phyloP scores from a whole-genome alignment of 1,284 basidiomycete species.

The Afroboletus lepidellus region DNA sequence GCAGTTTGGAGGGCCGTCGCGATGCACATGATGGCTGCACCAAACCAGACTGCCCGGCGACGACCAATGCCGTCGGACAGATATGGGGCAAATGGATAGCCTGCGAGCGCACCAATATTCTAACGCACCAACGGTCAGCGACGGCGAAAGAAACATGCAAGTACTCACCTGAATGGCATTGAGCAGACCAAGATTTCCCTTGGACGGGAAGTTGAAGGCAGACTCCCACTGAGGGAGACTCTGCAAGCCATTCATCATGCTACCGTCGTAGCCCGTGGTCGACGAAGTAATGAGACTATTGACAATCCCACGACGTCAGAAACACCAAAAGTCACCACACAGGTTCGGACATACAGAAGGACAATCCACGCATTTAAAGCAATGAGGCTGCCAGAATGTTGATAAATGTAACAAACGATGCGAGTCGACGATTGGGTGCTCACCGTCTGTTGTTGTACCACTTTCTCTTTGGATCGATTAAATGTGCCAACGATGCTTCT shows the following conservation, averaged over 20 bases:
- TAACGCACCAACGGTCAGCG: conserved; percentile 26
- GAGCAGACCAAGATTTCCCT: conserved; percentile 62
- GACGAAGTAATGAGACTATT: conserved; percentile 69
- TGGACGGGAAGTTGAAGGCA: conserved; percentile 56
- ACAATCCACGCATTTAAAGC: conserved; percentile 66
- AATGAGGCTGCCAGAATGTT: conserved; percentile 47
- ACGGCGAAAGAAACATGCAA: not conserved
- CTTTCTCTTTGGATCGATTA: conserved; percentile 62
- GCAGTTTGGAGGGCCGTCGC: conserved; percentile 70
- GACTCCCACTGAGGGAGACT: conserved; percentile 57
- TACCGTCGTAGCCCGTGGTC: conserved; percentile 75
- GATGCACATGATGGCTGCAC: conserved; percentile 61
- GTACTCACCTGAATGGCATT: conserved; percentile 68
- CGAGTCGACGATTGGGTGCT: conserved; percentile 11
- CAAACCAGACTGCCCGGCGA: conserved; percentile 59
- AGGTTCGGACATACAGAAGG: conserved; percentile 51
- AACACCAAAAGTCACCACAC: not conserved
- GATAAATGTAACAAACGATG: not conserved
- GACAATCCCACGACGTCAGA: conserved; percentile 1
- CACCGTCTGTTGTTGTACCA: conserved; percentile 74
- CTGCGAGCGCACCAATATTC: conserved; percentile 67
- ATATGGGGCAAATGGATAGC: conserved; percentile 69
- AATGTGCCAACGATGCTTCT: conserved; percentile 44
- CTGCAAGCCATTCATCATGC: conserved; percentile 77
- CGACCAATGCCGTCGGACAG: conserved; percentile 68